A percentile compares a stretch with the other conserved stretches of the same genome.
These are phyloP conservation scores for Colletotrichum limetticola DNA, from an alignment of 2,329 filamentous ascomycete genomes.

Conservation along the genomic window DNA sequence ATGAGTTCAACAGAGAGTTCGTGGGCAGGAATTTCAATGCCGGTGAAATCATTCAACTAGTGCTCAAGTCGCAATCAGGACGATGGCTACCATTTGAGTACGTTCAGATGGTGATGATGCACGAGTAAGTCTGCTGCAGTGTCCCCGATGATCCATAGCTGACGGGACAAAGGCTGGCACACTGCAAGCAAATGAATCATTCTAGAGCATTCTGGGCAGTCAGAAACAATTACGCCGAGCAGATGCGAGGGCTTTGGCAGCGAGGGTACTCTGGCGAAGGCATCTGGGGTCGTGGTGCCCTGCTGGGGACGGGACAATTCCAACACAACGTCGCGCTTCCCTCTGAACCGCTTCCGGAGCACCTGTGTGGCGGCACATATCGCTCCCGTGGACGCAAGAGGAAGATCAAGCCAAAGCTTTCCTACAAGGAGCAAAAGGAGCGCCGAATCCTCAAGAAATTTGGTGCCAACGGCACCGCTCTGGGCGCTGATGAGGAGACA, in stretches of 20 bases:
- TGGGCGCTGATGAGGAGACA: constrained; percentile 75
- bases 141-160: constrained; percentile 2
- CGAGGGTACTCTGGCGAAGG: constrained; percentile 82
- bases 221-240: constrained; percentile 75
- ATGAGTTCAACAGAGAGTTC: constrained; percentile 83
- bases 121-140: constrained; percentile 63
- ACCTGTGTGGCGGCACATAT: constrained; percentile 86
- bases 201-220: constrained; percentile 83
- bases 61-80: constrained; percentile 74
- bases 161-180: constrained; percentile 69
- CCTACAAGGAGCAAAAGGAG: constrained; percentile 79
- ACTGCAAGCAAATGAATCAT: constrained; percentile 94
- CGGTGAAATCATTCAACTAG: constrained; percentile 87
- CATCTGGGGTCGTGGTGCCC: constrained; percentile 80
- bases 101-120: constrained; percentile 96
- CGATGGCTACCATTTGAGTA: constrained; percentile 85
- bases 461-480: constrained; percentile 72
- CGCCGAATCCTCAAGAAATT: constrained; percentile 80
- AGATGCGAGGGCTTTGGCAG: constrained; percentile 77
- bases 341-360: constrained; percentile 71
- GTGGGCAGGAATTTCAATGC: constrained; percentile 91
- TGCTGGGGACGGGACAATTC: constrained; percentile 70
- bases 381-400: constrained; percentile 64
- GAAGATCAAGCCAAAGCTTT: constrained; percentile 66
- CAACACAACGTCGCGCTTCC: constrained; percentile 62